phyloP scores from a whole-genome alignment of 495 filamentous ascomycete species.

The Penicillium subrubescens region DNA sequence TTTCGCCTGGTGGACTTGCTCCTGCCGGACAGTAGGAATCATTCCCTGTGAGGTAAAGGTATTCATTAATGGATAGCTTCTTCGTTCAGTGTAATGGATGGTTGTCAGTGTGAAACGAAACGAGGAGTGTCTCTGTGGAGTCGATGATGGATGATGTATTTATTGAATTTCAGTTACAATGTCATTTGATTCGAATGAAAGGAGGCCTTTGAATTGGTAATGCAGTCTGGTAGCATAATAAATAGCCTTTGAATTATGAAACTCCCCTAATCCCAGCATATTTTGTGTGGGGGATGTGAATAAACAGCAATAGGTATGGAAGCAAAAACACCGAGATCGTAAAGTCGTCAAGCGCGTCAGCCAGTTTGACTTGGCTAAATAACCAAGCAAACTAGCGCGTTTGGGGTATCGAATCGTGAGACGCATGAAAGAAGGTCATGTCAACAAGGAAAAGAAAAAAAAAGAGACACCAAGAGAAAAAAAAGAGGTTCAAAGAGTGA shows the following conservation, averaged over 20 bases:
- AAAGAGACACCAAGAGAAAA: neutral
- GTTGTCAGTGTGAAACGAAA: neutral
- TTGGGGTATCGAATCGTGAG: conserved; percentile 34
- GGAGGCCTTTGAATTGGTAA: neutral
- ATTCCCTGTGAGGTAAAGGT: neutral
- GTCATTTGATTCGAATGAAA: conserved; percentile 5
- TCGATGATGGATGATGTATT: conserved; percentile 7
- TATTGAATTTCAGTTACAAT: conserved; percentile 7
- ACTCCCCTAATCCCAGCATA: neutral
- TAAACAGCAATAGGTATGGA: neutral
- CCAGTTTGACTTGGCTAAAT: conserved; percentile 8
- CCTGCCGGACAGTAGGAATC: neutral
- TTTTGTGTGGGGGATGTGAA: neutral
- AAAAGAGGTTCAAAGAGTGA: neutral
- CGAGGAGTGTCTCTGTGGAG: conserved; percentile 2
- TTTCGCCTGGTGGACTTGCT: conserved; percentile 12
- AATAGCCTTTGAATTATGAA: neutral
- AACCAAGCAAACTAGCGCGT: conserved; percentile 15
- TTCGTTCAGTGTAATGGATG: too few relatives aligned
- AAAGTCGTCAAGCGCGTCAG: conserved; percentile 20
- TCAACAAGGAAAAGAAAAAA: neutral
- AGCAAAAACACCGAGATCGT: conserved; percentile 24
- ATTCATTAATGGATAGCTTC: neutral
- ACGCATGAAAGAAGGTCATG: conserved; percentile 2
- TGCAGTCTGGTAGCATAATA: neutral